These are phyloP conservation scores for Arthrobotrys sphaeroides DNA, from an alignment of 2,329 filamentous ascomycete genomes.

Conservation along the genomic window DNA sequence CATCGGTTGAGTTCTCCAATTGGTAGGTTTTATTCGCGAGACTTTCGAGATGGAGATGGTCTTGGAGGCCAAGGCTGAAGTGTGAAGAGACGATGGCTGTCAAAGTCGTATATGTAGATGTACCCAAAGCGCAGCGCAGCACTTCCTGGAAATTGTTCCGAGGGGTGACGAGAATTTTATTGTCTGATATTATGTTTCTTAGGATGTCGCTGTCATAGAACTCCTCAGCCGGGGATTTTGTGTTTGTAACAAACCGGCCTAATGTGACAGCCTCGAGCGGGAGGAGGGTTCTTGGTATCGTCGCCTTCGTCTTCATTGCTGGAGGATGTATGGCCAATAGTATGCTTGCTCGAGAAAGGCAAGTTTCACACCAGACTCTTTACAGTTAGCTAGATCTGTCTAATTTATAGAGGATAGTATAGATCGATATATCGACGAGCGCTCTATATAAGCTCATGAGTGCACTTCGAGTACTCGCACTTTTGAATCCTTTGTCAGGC, in stretches of 20 bases:
- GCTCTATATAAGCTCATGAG: no score
- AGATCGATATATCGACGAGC: no score
- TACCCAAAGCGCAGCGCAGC: background rate
- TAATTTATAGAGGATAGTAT: no score
- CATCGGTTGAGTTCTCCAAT: background rate
- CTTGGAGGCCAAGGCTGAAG: background rate
- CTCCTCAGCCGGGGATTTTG: conserved; percentile 4
- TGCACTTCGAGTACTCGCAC: no score
- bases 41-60: background rate
- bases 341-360: no score
- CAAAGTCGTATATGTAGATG: background rate
- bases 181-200: background rate
- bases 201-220: background rate
- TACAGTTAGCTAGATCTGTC: no score
- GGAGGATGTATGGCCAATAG: no score
- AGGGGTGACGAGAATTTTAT: background rate
- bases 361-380: no score
- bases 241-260: background rate
- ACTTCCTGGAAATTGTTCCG: background rate
- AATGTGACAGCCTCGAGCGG: conserved; percentile 1
- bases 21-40: background rate
- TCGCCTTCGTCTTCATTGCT: background rate
- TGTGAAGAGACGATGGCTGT: background rate
- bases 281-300: background rate
- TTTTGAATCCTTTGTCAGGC: no score